Evolutionary conservation across 768 basidiomycete genomes (phyloP).

Genomic region (Leccinum rimulosum): DNA sequence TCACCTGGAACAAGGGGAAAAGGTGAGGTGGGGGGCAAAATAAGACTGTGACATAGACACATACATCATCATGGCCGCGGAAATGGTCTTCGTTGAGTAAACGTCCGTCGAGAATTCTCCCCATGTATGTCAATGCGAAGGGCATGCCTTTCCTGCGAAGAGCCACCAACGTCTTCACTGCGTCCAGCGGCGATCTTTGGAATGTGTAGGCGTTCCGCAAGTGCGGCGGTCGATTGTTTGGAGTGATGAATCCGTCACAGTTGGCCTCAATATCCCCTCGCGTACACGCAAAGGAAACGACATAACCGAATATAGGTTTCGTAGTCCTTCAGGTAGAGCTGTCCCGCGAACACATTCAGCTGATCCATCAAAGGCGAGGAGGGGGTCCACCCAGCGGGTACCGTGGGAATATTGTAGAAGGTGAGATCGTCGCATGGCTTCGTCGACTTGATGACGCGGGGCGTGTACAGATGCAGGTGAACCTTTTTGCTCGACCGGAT

Average conservation of each 20-base stretch:
- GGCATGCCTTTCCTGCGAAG: constrained; percentile 40
- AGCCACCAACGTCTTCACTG: constrained; percentile 18
- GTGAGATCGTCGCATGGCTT: constrained; percentile 22
- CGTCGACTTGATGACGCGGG: constrained; percentile 35
- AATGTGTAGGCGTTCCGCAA: constrained; percentile 25
- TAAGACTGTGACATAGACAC: background rate
- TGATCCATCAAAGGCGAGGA: no score
- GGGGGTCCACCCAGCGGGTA: background rate
- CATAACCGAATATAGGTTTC: no score
- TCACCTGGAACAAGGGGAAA: background rate
- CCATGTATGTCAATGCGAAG: constrained; percentile 37
- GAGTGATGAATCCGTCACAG: constrained; percentile 12
- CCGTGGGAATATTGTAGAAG: background rate
- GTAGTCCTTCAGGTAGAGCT: no score
- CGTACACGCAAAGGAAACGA: no score
- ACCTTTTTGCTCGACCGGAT: constrained; percentile 35
- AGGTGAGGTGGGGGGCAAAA: background rate
- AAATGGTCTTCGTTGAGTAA: constrained; percentile 18
- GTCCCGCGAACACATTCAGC: no score
- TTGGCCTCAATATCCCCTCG: background rate
- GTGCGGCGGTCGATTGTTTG: background rate
- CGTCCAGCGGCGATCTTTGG: constrained; percentile 33
- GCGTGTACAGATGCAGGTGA: constrained; percentile 44
- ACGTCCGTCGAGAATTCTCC: constrained; percentile 35
- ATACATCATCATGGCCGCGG: background rate